Percentiles rank a stretch among this genome's conserved stretches.
Evolutionary conservation across 768 basidiomycete genomes (phyloP).

Genomic region (Cantharellus anzutake): DNA sequence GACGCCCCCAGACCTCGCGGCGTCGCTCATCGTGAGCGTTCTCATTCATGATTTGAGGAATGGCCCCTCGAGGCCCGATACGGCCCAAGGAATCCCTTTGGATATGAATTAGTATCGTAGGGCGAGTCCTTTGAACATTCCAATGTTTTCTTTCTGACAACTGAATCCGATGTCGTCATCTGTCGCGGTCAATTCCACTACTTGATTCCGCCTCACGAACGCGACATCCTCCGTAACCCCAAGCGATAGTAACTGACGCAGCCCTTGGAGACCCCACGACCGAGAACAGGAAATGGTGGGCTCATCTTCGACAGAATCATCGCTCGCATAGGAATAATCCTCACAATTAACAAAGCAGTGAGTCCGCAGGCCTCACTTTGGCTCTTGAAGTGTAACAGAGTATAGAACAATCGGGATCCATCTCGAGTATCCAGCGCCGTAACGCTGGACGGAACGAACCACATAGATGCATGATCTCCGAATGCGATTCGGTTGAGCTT

Average conservation of each 20-base stretch:
- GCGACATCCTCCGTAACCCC: constrained; percentile 78
- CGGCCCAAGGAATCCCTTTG: constrained; percentile 54
- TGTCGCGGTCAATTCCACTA: constrained; percentile 87
- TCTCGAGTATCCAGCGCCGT: no score
- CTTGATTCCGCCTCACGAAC: constrained; percentile 71
- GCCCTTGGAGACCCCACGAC: constrained; percentile 89
- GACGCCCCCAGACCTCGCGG: constrained; percentile 76
- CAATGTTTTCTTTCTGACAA: neutral
- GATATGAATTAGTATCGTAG: constrained; percentile 85
- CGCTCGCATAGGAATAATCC: constrained; percentile 52
- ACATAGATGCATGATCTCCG: no score
- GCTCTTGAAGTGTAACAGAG: no score
- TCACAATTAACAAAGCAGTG: no score
- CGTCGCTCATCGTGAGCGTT: constrained; percentile 72
- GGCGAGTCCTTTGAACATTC: no score
- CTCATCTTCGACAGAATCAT: constrained; percentile 45
- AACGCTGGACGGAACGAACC: no score
- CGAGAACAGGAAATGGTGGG: constrained; percentile 90
- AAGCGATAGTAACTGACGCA: constrained; percentile 78
- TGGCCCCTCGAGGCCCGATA: constrained; percentile 65
- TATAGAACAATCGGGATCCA: no score
- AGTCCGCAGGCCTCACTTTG: no score
- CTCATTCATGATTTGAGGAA: constrained; percentile 81
- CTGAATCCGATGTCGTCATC: constrained; percentile 68
- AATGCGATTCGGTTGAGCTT: no score